These are phyloP conservation scores for Akebia trifoliata DNA, from an alignment of 164 flowering plant genomes.

Conservation along the genomic window DNA sequence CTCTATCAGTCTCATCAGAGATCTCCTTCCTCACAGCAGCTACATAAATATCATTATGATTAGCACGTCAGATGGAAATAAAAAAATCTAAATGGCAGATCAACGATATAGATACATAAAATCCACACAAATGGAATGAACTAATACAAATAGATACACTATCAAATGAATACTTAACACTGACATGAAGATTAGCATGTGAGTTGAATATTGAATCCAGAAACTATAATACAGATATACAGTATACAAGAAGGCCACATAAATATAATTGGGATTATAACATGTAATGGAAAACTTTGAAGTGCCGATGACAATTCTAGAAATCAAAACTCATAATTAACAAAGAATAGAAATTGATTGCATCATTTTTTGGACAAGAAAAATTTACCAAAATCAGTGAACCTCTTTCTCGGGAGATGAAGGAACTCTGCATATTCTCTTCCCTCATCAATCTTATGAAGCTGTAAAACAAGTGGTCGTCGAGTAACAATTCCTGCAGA, in stretches of 20 bases:
- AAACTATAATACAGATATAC: too few relatives aligned
- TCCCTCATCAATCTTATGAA: conserved; percentile 76
- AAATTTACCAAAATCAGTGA: conserved; percentile 74
- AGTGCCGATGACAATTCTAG: neutral
- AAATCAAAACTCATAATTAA: neutral
- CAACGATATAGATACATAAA: too few relatives aligned
- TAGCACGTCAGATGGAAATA: neutral
- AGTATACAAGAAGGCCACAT: too few relatives aligned
- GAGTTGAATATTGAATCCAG: too few relatives aligned
- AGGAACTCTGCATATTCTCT: conserved; percentile 92
- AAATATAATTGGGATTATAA: too few relatives aligned
- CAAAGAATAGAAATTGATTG: neutral
- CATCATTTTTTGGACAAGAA: neutral
- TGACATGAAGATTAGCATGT: too few relatives aligned
- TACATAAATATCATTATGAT: conserved; percentile 20
- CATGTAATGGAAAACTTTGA: too few relatives aligned
- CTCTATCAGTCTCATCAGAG: conserved; percentile 87
- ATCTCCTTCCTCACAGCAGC: conserved; percentile 93
- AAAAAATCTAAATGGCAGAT: neutral
- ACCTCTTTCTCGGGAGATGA: conserved; percentile 72
- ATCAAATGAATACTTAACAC: too few relatives aligned
- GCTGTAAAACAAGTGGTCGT: conserved; percentile 90
- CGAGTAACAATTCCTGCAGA: conserved; percentile 85
- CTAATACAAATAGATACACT: too few relatives aligned
- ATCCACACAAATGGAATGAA: too few relatives aligned